Conservation (phyloP, 2,329 filamentous ascomycete species). For the Pseudogymnoascus sp. region DNA sequence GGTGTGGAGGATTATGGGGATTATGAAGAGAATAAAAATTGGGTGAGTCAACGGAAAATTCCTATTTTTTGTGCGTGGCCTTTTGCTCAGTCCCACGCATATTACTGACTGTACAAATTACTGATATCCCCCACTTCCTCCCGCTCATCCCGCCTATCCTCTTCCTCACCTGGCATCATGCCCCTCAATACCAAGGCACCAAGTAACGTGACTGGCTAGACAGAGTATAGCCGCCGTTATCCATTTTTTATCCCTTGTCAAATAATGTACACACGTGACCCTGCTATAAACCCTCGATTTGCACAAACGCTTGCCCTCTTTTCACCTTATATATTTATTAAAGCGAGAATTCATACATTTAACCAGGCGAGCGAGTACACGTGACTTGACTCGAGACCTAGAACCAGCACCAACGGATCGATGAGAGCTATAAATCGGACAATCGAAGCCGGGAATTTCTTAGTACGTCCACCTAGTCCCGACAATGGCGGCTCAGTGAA, state of each 20-base stretch:
- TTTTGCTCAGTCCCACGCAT: neutral
- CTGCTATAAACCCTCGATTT: neutral
- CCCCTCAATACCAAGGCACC: slow-evolving; percentile 3
- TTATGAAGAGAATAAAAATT: neutral
- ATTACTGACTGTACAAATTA: neutral
- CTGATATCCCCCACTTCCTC: slow-evolving; percentile 8
- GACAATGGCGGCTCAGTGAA: neutral
- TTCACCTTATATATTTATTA: neutral
- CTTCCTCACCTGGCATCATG: neutral
- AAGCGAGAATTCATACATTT: neutral
- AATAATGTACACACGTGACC: neutral
- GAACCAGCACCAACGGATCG: neutral
- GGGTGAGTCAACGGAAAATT: slow-evolving; percentile 9
- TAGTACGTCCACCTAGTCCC: neutral
- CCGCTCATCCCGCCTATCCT: slow-evolving; percentile 4
- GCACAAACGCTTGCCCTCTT: neutral
- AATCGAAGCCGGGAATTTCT: neutral
- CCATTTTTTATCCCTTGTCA: neutral
- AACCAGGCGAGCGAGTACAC: neutral
- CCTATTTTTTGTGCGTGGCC: slow-evolving; percentile 7
- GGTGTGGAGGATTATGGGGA: neutral
- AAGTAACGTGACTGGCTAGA: slow-evolving; percentile 3
- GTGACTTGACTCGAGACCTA: neutral
- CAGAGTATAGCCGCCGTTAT: slow-evolving; percentile 4
- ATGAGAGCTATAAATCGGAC: no score